Evolutionary conservation across 2,329 filamentous ascomycete genomes (phyloP).

Genomic region (Cladophialophora carrionii): DNA sequence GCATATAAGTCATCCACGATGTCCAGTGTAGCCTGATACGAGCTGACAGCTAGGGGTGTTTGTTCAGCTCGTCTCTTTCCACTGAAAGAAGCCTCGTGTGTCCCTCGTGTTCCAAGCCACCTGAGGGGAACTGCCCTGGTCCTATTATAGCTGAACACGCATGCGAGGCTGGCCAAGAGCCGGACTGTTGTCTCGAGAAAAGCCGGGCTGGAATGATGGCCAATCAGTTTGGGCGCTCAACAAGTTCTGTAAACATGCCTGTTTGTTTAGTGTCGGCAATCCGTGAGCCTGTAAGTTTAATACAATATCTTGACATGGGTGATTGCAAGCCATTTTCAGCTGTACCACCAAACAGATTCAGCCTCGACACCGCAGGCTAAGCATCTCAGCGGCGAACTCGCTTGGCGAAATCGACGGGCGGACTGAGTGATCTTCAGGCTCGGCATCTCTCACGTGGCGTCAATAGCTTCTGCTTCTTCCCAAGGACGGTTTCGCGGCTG

Average conservation of each 20-base stretch:
- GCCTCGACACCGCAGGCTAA: not conserved
- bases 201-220: not conserved
- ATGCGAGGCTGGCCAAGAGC: not conserved
- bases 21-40: not conserved
- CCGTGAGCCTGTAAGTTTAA: not conserved
- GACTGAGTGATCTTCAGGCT: not conserved
- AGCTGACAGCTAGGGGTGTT: not conserved
- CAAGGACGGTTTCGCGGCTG: not conserved
- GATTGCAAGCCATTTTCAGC: not conserved
- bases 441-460: not conserved
- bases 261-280: not conserved
- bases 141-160: conserved; percentile 4
- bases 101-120: conserved; percentile 1
- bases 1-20: not conserved
- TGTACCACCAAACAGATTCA: not conserved
- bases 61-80: not conserved
- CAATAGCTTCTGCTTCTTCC: not conserved
- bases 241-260: not conserved
- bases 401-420: not conserved
- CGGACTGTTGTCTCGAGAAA: not conserved
- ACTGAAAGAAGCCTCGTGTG: not conserved
- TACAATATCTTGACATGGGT: not conserved
- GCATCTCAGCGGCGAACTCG: not conserved
- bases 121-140: not conserved
- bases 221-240: not conserved